phyloP scores from a whole-genome alignment of 495 filamentous ascomycete genomes.

The Echria macrotheca region DNA sequence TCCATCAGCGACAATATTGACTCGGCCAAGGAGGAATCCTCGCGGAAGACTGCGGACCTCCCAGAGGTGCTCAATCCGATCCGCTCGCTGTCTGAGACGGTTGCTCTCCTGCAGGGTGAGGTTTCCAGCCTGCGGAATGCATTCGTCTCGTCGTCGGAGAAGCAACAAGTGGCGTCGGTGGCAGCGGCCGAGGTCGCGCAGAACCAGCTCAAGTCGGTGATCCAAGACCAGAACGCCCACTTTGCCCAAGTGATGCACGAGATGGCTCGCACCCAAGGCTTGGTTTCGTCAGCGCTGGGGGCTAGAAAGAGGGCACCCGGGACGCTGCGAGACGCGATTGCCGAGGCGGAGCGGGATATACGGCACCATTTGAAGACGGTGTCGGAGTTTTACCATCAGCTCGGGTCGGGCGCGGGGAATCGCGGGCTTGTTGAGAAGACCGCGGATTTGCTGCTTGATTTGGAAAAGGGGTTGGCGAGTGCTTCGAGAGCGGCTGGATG shows the following conservation, averaged over 20 bases:
- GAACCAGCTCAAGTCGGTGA: not conserved
- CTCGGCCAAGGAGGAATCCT: constrained; percentile 4
- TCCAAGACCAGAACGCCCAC: constrained; percentile 11
- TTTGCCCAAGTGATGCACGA: constrained; percentile 7
- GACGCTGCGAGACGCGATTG: constrained; percentile 20
- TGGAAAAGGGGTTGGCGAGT: constrained; percentile 1
- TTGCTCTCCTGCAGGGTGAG: constrained; percentile 8
- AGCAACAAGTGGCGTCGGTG: not conserved
- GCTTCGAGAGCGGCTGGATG: no score
- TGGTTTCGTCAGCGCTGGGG: not conserved
- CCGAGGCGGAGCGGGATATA: constrained; percentile 20
- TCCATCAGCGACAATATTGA: constrained; percentile 13
- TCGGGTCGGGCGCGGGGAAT: not conserved
- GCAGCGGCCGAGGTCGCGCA: not conserved
- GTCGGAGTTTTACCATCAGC: constrained; percentile 12
- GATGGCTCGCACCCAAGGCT: not conserved
- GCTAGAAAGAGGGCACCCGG: no score
- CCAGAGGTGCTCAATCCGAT: no score
- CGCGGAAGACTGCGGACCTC: not conserved
- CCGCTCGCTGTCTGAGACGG: constrained; percentile 4
- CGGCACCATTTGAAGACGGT: constrained; percentile 11
- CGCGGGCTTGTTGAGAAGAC: constrained; percentile 9
- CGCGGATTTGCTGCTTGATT: constrained; percentile 12
- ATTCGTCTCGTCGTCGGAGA: not conserved
- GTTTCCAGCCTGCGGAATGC: constrained; percentile 11